These are phyloP conservation scores for Acacia melanoxylon DNA, from an alignment of 306 rosid species.

Conservation along the genomic window DNA sequence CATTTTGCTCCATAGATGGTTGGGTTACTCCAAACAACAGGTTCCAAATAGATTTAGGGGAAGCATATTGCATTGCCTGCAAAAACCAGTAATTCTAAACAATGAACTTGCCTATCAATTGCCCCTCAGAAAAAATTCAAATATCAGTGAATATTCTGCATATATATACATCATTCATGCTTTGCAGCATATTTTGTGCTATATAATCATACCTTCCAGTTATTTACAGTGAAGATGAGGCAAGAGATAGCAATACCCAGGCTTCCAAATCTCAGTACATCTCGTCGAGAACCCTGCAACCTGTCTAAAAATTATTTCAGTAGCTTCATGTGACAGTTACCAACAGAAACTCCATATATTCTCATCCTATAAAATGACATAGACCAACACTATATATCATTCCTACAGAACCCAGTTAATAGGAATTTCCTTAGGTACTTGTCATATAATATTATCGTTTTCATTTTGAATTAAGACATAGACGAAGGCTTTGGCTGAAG, in stretches of 20 bases:
- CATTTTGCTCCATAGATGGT: constrained; percentile 65
- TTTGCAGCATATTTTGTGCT: constrained; percentile 25
- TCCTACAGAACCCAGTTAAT: constrained; percentile 14
- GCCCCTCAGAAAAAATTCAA: constrained; percentile 2
- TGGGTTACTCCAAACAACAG: constrained; percentile 65
- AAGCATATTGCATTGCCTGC: constrained; percentile 95
- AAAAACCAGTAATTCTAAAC: constrained; percentile 16
- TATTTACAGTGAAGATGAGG: constrained; percentile 66
- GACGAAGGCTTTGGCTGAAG: neutral
- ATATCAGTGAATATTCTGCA: constrained; percentile 11
- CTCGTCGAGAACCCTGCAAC: constrained; percentile 95
- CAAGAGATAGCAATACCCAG: constrained; percentile 88
- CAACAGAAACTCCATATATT: constrained; percentile 27
- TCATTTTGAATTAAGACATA: constrained; percentile 1
- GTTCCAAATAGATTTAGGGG: constrained; percentile 93
- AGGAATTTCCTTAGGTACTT: constrained; percentile 5
- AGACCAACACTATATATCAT: constrained; percentile 18
- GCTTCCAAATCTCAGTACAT: constrained; percentile 88
- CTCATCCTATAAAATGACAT: constrained; percentile 23
- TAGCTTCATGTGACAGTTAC: constrained; percentile 48
- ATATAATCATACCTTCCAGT: constrained; percentile 77
- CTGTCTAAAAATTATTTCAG: constrained; percentile 80
- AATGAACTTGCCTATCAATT: constrained; percentile 18
- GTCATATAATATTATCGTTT: constrained; percentile 7
- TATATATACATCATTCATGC: neutral